Conservation (phyloP, 2,329 filamentous ascomycete genomes). For the Colletotrichum trifolii region DNA sequence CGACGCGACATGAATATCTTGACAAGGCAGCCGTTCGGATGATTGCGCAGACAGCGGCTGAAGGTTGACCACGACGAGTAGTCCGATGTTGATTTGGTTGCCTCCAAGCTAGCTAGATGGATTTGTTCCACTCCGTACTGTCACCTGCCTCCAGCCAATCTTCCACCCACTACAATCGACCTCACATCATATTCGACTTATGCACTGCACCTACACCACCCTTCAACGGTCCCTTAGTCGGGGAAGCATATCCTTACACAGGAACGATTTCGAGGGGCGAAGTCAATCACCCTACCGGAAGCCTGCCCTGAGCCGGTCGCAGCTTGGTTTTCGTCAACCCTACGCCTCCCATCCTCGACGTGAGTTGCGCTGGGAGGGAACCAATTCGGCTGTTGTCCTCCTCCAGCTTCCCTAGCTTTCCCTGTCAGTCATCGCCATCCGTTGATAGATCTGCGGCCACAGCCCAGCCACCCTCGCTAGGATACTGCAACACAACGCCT, state of each 20-base stretch:
- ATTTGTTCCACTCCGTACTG: too few relatives aligned
- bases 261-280: not conserved
- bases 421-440: constrained; percentile 23
- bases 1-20: not conserved
- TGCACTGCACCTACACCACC: not conserved
- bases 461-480: constrained; percentile 28
- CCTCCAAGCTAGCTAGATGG: too few relatives aligned
- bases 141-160: too few relatives aligned
- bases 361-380: constrained; percentile 12
- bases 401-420: constrained; percentile 17
- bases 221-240: not conserved
- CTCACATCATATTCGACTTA: constrained; percentile 6
- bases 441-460: constrained; percentile 26
- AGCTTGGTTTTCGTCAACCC: constrained; percentile 22
- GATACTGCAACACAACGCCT: constrained; percentile 24
- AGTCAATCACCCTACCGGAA: constrained; percentile 14
- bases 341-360: constrained; percentile 13
- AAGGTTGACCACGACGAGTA: not conserved
- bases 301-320: constrained; percentile 16
- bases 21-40: too few relatives aligned
- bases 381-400: constrained; percentile 4
- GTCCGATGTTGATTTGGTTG: too few relatives aligned
- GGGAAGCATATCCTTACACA: not conserved
- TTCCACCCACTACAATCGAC: too few relatives aligned
- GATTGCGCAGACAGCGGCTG: not conserved